Evolutionary conservation across 805 yeast species (phyloP).

Genomic region (Candida mattraensis): DNA sequence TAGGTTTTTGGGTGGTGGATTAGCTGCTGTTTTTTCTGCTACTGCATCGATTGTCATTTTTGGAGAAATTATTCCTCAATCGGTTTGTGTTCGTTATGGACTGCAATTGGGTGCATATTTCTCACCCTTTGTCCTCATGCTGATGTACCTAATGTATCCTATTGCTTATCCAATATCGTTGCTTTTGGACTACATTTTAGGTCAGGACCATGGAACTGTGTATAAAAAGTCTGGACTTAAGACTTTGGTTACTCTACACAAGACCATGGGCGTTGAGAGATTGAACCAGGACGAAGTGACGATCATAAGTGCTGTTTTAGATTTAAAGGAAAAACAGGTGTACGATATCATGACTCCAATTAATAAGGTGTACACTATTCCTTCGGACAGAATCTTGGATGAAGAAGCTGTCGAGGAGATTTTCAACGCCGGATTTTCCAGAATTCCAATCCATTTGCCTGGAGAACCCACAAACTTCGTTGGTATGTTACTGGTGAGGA

Average conservation of each 20-base stretch:
- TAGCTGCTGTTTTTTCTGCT: conserved; percentile 94
- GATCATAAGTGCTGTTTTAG: conserved; percentile 89
- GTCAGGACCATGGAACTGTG: conserved; percentile 95
- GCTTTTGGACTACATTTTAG: conserved; percentile 76
- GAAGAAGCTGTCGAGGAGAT: conserved; percentile 85
- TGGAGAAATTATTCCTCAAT: conserved; percentile 96
- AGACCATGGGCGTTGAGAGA: conserved; percentile 93
- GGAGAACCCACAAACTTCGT: conserved; percentile 86
- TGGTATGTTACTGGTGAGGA: conserved; percentile 93
- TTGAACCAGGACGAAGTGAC: conserved; percentile 95
- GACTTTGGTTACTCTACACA: conserved; percentile 88
- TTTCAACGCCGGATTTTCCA: conserved; percentile 88
- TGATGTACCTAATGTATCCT: conserved; percentile 92
- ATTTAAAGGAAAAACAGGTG: conserved; percentile 88
- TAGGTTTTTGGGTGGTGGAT: conserved; percentile 92
- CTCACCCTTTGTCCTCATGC: conserved; percentile 78
- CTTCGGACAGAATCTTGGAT: conserved; percentile 79
- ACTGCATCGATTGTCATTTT: conserved; percentile 90
- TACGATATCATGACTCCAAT: conserved; percentile 92
- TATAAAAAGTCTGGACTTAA: conserved; percentile 92
- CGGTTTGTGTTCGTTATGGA: conserved; percentile 90
- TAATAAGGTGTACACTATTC: conserved; percentile 82
- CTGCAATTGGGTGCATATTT: conserved; percentile 86
- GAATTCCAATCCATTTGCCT: conserved; percentile 92
- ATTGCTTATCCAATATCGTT: conserved; percentile 87